Evolutionary conservation across 169 alveolate genomes (phyloP), one percentile per base, ranked within the genome.

Genomic region (Plasmodium inui): DNA sequence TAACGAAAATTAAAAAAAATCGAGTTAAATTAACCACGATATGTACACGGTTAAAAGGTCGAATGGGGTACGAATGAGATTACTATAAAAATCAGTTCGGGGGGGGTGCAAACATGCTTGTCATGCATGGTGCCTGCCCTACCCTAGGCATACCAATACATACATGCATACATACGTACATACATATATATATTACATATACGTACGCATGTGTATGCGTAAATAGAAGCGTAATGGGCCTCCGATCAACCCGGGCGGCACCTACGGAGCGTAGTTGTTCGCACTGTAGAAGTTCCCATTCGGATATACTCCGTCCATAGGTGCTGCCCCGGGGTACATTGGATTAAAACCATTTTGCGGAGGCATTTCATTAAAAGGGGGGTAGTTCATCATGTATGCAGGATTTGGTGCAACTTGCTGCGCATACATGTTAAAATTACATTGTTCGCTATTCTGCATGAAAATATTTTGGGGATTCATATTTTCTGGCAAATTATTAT

Each of bases 401-500:
- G 85, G 82, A 57, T 79, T 26, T 39, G 84, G 79, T 79, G 74
- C 50, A 53, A 78, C 83, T 55, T 78, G 89, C n/a, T 89, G 89
- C 46, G 46, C 82, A 22, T 61, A 89, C 19, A 9, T 5, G 28
- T 85, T 85, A 79, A 79, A 79, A 79, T 78, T 79, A 73, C 39
- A 78, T 67, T 78, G 88, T 19, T 80, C 94, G 46, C 41, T 79
- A 57, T 89, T 57, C 22, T 89, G 88, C 82, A 89, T 89, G 71
- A 32, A 78, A 37, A 41, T 89, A 89, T 89, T 79, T 67, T 79
- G 81, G 14, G 67, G 10, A 89, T 78, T 80, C 37, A 89, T 79
- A 61, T 89, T 55, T 79, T 19, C 39, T 46, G 73, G 71, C n/a
- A 79, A 57, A 61, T 72, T 34, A 70, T 83, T 67, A 30, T 46